Evolutionary conservation across 192 early-diverging fungal genomes (phyloP).

Genomic region (Dispira simplex): DNA sequence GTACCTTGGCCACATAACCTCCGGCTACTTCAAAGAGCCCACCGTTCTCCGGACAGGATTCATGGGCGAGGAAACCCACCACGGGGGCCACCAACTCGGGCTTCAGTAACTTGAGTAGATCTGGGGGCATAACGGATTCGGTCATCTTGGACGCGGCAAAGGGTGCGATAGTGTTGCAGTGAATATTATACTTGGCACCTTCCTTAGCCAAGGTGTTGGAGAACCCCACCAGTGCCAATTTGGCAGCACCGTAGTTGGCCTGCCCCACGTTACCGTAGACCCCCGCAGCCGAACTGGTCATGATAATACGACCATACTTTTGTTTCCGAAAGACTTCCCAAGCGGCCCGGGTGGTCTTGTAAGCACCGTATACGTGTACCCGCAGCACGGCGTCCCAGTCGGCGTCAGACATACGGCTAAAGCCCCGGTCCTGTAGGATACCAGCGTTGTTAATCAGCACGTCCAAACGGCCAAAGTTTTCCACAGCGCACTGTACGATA

Average conservation of each 20-base stretch:
- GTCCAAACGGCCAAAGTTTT: conserved; percentile 90
- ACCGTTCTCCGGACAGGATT: conserved; percentile 64
- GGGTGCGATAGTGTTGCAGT: conserved; percentile 88
- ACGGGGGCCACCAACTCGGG: conserved; percentile 95
- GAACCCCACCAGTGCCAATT: conserved; percentile 86
- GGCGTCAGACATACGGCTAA: conserved; percentile 91
- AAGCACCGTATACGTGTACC: conserved; percentile 89
- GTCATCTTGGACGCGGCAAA: conserved; percentile 97
- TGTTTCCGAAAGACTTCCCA: conserved; percentile 94
- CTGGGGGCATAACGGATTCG: conserved; percentile 88
- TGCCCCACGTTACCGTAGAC: conserved; percentile 99
- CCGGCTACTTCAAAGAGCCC: conserved; percentile 89
- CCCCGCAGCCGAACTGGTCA: conserved; percentile 92
- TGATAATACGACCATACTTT: conserved; percentile 85
- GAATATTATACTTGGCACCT: conserved; percentile 89
- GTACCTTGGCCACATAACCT: conserved; percentile 76
- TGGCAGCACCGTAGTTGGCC: conserved; percentile 53
- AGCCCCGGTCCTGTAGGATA: conserved; percentile 93
- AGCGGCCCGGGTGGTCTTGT: conserved; percentile 92
- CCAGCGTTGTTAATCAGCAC: conserved; percentile 97
- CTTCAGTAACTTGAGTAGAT: conserved; percentile 87
- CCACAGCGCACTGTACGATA: conserved; percentile 93
- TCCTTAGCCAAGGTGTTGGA: conserved; percentile 84
- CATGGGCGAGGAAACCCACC: conserved; percentile 87
- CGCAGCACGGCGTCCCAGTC: conserved; percentile 93